Base-by-base conservation (phyloP, 2,329 filamentous ascomycete genomes). In the Aquanectria penicillioides region DNA sequence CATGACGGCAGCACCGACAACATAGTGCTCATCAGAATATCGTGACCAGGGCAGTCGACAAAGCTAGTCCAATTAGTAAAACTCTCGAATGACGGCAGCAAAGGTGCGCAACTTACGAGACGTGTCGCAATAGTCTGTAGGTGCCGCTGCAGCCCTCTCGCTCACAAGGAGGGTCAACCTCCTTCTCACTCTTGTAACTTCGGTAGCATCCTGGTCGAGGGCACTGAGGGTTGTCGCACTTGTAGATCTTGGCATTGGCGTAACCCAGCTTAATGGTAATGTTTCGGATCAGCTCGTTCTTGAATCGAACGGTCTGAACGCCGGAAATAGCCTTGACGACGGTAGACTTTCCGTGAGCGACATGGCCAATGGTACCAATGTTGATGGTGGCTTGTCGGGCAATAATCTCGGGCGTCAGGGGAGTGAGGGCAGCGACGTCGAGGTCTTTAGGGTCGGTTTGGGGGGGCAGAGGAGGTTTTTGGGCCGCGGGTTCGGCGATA, bases 21-120 rank as follows among this genome's bases (percentile, higher is more conserved):
- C 95, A 99, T 99, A 72, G 95, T 99, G 81, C 94, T 98, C 95
- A 99, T 99, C 78, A 99, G 94, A 93, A 99, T 99, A 82, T 99
- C 95, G 92, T 99, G 95, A 79, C 95, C 95, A 56, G 95, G 95
- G 85, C 95, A 98, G 80, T 98, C 95, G 69, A 98, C 95, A 77
- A 98, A 99, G 13, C 92, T 94, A 67, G 18, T 43, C 40, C 18
- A 37, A 49, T 71, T 52, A 73, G 66, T 44, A 59, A 2, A 59
- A n/a, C 29, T 33, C 34, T 40, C 57, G 36, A 20, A 17, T 15
- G 7, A 13, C 31, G 26, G 37, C 26, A 20, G n/a, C n/a, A 23
- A n/a, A 15, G 9, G 41, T 33, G 44, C 25, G 37, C 15, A 48
- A 86, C 91, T 85, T 83, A 94, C 89, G 93, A 97, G 73, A 97